Percentiles rank a stretch among this genome's conserved stretches.
Conservation (phyloP, 2,329 filamentous ascomycete genomes). For the Nigrospora oryzae region DNA sequence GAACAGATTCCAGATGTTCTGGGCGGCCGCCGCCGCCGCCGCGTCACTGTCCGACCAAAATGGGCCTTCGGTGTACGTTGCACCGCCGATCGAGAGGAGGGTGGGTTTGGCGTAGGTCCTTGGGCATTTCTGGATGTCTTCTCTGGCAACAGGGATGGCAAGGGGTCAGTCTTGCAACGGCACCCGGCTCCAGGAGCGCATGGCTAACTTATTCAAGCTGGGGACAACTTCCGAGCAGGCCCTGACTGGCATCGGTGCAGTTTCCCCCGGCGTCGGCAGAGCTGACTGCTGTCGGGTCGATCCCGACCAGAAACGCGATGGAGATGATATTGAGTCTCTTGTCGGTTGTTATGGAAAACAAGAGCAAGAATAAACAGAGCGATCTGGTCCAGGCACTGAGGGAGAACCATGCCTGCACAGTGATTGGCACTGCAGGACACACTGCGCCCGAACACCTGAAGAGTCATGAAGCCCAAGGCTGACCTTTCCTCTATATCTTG, state of each 20-base stretch:
- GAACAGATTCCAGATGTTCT: slow-evolving; percentile 63
- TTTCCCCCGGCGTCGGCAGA: slow-evolving; percentile 56
- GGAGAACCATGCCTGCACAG: not conserved
- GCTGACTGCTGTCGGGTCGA: slow-evolving; percentile 48
- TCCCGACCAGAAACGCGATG: slow-evolving; percentile 52
- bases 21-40: slow-evolving; percentile 43
- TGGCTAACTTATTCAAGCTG: slow-evolving; percentile 49
- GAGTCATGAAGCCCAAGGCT: no score
- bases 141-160: slow-evolving; percentile 14
- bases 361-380: slow-evolving; percentile 8
- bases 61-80: slow-evolving; percentile 60
- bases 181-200: slow-evolving; percentile 1
- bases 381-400: not conserved
- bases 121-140: slow-evolving; percentile 54
- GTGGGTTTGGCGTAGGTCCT: slow-evolving; percentile 56
- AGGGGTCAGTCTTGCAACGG: not conserved
- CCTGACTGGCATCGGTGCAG: slow-evolving; percentile 50
- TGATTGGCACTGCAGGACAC: no score
- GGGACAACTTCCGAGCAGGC: slow-evolving; percentile 47
- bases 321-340: slow-evolving; percentile 48
- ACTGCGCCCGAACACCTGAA: no score
- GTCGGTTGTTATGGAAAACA: slow-evolving; percentile 29
- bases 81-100: slow-evolving; percentile 63
- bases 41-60: slow-evolving; percentile 48
- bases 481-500: no score